Percentiles rank a stretch among this genome's conserved stretches.
These are phyloP conservation scores for Solanum hybrid DNA, from an alignment of 305 asterid genomes.

Conservation along the genomic window DNA sequence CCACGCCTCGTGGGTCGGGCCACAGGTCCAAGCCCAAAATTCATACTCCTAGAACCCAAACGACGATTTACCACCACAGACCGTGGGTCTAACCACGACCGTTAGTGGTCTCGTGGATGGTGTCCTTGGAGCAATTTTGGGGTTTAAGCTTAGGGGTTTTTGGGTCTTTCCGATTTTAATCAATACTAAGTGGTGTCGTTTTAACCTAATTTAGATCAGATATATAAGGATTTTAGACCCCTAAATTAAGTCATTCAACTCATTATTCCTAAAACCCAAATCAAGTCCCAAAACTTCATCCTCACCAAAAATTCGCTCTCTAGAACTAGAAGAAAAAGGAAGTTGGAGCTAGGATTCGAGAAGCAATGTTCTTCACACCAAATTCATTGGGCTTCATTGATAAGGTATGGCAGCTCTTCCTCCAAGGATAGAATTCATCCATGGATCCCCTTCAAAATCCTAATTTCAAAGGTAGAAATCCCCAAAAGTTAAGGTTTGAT, in stretches of 20 bases:
- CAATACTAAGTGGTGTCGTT: background rate
- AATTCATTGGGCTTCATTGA: background rate
- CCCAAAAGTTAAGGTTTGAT: too few relatives aligned
- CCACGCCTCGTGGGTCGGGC: background rate
- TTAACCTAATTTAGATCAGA: too few relatives aligned
- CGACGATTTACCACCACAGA: too few relatives aligned
- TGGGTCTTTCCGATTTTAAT: background rate
- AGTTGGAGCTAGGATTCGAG: background rate
- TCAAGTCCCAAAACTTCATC: background rate
- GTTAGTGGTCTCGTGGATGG: background rate
- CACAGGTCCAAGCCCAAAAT: too few relatives aligned
- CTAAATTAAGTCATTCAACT: background rate
- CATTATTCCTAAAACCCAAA: background rate
- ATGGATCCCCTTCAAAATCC: background rate
- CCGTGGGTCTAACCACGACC: background rate
- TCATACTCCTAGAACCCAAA: background rate
- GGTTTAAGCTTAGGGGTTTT: too few relatives aligned
- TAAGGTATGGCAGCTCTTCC: background rate
- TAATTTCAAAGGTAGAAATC: background rate
- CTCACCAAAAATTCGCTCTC: background rate
- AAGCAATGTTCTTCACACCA: background rate
- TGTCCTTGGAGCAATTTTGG: too few relatives aligned
- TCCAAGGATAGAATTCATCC: background rate
- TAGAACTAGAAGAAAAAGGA: background rate
- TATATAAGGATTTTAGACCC: background rate